phyloP scores from a whole-genome alignment of 495 filamentous ascomycete genomes.

The Hyaloscypha variabilis region DNA sequence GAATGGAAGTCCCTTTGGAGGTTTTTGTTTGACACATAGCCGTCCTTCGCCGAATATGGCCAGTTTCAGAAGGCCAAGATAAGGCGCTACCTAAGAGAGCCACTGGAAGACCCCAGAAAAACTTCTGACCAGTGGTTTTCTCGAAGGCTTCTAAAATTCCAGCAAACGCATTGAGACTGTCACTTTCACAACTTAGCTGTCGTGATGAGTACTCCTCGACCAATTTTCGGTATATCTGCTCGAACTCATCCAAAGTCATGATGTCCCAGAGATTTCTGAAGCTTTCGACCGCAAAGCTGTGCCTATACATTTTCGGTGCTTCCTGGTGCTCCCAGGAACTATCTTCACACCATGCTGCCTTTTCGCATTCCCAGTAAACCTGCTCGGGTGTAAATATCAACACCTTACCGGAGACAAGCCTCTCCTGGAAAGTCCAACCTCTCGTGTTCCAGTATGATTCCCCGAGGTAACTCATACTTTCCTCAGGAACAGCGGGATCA shows the following conservation, averaged over 20 bases:
- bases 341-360: slow-evolving; percentile 2
- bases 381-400: neutral
- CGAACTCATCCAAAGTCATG: neutral
- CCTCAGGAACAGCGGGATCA: neutral
- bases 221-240: neutral
- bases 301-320: neutral
- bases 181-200: neutral
- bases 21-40: neutral
- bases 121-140: neutral
- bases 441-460: neutral
- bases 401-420: neutral
- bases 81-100: neutral
- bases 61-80: neutral
- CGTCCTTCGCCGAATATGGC: neutral
- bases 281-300: neutral
- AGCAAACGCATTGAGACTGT: neutral
- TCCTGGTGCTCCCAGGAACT: neutral
- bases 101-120: neutral
- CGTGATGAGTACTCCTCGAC: neutral
- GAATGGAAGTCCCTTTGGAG: neutral
- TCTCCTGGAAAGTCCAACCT: neutral
- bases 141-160: neutral
- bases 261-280: neutral
- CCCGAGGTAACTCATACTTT: neutral
- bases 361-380: neutral